Base-by-base conservation (phyloP, 768 basidiomycete genomes). In the Boletus subparvulus region DNA sequence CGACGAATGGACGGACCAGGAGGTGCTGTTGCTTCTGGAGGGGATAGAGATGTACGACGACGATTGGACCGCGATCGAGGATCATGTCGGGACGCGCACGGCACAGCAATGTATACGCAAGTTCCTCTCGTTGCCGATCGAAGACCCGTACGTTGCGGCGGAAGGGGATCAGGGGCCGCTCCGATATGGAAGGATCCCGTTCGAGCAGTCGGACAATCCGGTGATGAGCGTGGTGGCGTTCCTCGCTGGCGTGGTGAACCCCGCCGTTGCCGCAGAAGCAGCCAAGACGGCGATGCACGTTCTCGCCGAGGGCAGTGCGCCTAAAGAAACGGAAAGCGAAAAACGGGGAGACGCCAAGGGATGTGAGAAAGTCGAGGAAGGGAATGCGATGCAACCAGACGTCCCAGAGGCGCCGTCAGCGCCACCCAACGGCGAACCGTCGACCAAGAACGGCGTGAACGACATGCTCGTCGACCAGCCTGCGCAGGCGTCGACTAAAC, bases 161-260 rank as follows among this genome's bases (percentile, higher is more conserved):
- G 90, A 92, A 65, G 89, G 81, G 3, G 84, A 86, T 21, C 82
- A 87, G 75, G 92, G 92, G 10, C 78, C 87, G 1, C 74, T 95
- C 43, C 75, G 88, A 53, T 93, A 86, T 52, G 85, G 86, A 0
- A 75, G 88, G 16, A 80, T 97, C 52, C 96, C 96, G 1, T 97
- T 98, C 69, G 90, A 94, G 64, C 91, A 94, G 69, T 85, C 91
- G 6, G 97, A 99, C 67, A 98, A 98, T 67, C 97, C 97, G 0
- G 93, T 99, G 17, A 94, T 99, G 94, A 93, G 91, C 70, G 97
- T 98, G 24, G 95, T 98, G 19, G 94, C 97, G 2, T 98, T 98
- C 77, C 79, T 99, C 24, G 94, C 97, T 9, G 90, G 92, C 7
- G 94, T 95, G 11, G 89, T 98, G 8, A 86, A 85, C 11, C 93